Base-by-base conservation (phyloP, 768 basidiomycete species). In the Macrolepiota fuliginosa region DNA sequence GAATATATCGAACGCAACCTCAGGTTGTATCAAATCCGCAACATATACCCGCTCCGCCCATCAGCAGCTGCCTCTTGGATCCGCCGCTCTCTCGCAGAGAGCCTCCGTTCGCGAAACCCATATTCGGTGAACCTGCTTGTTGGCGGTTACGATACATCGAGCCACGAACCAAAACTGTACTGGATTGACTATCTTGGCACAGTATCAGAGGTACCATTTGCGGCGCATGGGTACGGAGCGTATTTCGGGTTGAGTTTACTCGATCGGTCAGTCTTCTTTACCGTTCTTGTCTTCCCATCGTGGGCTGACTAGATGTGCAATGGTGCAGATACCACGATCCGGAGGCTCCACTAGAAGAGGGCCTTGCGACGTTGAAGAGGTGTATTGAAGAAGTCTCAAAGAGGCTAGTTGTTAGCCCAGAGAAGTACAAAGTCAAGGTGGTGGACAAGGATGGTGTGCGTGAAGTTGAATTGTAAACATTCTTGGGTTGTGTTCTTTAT, bases 111-210 rank as follows among this genome's bases (percentile, higher is more conserved):
- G 0, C 84, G 92, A 61, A 83, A 85, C 56, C 91, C 96, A 0
- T 98, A 97, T 74, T 73, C 89, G 1, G 97, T 99, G 68, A 96
- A 98, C 72, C 79, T 99, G 2, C 87, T 99, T 4, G 77, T 99
- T 10, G 96, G 92, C 5, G 97, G 97, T 13, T 98, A 88, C 73
- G 97, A 99, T 73, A 84, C 84, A 56, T 85, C 91, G 42, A 83
- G 83, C 6, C 69, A 84, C 65, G 78, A 78, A 15, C 94, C 96
- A 4, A 85, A 86, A 64, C 81, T 96, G 12, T 97, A 96, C 79
- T 98, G 96, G 95, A 81, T 98, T 62, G 97, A 99, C 78, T 94
- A 96, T 74, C 82, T 97, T 35, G 97, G 97, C 25, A 96, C 97
- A 4, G 82, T 91, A 70, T 84, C 88, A 2, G 84, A 88, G 58